Evolutionary conservation across 345 rosid genomes (phyloP).

Genomic region (Crucihimalaya himalaica): DNA sequence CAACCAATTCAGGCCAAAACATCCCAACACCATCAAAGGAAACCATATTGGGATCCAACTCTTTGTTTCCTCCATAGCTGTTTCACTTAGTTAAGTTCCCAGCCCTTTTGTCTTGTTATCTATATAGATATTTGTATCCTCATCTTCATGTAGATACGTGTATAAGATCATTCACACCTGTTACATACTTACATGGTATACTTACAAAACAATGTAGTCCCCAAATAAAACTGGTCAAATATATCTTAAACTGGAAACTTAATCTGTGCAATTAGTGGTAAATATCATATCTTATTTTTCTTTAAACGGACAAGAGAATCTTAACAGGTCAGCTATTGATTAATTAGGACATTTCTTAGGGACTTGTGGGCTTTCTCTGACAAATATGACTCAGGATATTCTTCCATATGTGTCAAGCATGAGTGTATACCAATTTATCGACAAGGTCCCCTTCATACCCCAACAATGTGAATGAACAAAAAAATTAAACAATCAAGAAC

Average conservation of each 20-base stretch:
- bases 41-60: slow-evolving; percentile 26
- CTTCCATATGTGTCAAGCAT: slow-evolving; percentile 7
- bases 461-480: no score
- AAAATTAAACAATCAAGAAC: no score
- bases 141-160: slow-evolving; percentile 13
- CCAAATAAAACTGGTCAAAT: neutral
- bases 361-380: neutral
- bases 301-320: neutral
- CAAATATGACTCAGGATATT: neutral
- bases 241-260: neutral
- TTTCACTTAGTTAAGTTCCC: slow-evolving; percentile 6
- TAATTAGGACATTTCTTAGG: neutral
- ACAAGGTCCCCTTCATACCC: neutral
- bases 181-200: no score
- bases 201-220: neutral
- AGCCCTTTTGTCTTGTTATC: neutral
- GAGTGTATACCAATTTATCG: neutral
- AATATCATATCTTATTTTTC: neutral
- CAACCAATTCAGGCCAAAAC: slow-evolving; percentile 35
- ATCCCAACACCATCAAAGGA: slow-evolving; percentile 25
- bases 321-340: neutral
- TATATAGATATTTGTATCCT: slow-evolving; percentile 1
- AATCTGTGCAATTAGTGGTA: neutral
- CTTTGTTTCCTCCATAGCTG: slow-evolving; percentile 31
- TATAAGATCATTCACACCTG: neutral